These are phyloP conservation scores for Hortiboletus flavorubellus DNA, from an alignment of 768 basidiomycete species.

Conservation along the genomic window DNA sequence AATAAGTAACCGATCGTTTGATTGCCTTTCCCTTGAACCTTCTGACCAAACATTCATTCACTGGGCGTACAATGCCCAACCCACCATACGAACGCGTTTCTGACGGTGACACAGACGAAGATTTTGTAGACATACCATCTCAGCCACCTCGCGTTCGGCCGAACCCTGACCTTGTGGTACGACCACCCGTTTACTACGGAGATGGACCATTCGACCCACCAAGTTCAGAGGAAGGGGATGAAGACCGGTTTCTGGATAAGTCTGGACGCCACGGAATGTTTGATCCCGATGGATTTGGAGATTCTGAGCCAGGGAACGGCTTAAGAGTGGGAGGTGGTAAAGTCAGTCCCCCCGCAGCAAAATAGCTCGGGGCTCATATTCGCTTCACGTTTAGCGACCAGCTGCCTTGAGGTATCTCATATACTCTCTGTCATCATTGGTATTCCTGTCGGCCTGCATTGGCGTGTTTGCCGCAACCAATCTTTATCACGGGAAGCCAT, in stretches of 20 bases:
- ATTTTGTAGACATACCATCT: conserved; percentile 7
- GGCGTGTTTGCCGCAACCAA: conserved; percentile 75
- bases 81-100: conserved; percentile 31
- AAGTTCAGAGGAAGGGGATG: conserved; percentile 74
- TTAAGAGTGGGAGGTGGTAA: conserved; percentile 37
- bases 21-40: conserved; percentile 6
- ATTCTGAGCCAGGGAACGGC: conserved; percentile 28
- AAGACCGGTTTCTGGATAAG: conserved; percentile 48
- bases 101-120: conserved; percentile 23
- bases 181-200: conserved; percentile 56
- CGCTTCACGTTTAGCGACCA: conserved; percentile 36
- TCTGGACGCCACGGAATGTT: conserved; percentile 11
- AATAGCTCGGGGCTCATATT: conserved; percentile 4
- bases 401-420: conserved; percentile 60
- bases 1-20: conserved; percentile 4
- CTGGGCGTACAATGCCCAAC: conserved; percentile 23
- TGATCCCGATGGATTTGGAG: conserved; percentile 8
- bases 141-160: conserved; percentile 1
- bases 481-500: conserved; percentile 55
- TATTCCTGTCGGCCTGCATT: conserved; percentile 62
- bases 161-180: conserved; percentile 13
- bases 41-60: neutral
- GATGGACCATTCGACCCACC: conserved; percentile 77
- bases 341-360: conserved; percentile 25
- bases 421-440: conserved; percentile 54